Evolutionary conservation across 2,329 filamentous ascomycete species (phyloP).

Genomic region (Gaeumannomyces sp.): DNA sequence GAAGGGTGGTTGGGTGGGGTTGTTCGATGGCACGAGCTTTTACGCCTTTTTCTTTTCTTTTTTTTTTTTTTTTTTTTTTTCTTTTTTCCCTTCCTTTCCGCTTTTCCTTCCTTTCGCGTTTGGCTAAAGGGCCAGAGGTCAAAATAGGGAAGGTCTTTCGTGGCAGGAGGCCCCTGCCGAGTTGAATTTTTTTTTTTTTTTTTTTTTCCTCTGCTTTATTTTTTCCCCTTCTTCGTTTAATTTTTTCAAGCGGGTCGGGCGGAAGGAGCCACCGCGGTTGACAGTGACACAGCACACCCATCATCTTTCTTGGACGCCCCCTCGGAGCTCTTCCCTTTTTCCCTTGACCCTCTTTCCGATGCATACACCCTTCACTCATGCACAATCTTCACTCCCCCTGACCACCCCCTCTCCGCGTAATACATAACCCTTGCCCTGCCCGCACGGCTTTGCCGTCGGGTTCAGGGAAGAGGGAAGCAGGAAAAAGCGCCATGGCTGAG

Average conservation of each 20-base stretch:
- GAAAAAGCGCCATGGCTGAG: neutral
- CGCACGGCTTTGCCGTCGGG: no score
- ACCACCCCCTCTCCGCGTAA: neutral
- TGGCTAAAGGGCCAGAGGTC: neutral
- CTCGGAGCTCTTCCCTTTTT: neutral
- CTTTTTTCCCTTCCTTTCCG: no score
- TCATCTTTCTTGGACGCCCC: no score
- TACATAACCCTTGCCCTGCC: neutral
- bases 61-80: constrained; percentile 1
- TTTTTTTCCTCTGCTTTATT: neutral
- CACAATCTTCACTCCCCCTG: neutral
- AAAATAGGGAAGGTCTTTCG: neutral
- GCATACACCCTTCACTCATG: neutral
- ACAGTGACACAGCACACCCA: neutral
- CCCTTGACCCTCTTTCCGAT: neutral
- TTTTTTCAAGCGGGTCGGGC: neutral
- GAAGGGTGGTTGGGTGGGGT: neutral
- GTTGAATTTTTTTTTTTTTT: neutral
- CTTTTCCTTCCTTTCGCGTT: neutral
- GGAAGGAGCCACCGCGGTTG: neutral
- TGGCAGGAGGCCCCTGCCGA: neutral
- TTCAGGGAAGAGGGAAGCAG: no score
- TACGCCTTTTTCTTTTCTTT: constrained; percentile 1
- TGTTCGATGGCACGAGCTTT: neutral
- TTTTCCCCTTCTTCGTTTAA: neutral